Evolutionary conservation across 108 stramenopile genomes (phyloP).

Genomic region (Nitzschia sp.): DNA sequence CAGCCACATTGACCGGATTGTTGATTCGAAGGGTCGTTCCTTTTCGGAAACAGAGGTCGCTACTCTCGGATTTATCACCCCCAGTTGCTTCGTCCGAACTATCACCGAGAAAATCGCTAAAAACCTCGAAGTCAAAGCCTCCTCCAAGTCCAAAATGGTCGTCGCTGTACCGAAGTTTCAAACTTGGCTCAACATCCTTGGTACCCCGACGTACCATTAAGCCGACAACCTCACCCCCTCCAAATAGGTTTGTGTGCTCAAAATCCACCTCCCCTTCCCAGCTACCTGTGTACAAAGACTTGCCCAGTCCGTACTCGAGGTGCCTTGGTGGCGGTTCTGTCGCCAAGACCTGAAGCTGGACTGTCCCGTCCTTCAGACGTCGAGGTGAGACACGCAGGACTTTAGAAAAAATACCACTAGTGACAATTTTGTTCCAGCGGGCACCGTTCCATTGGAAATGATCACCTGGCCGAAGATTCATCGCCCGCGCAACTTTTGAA

Average conservation of each 20-base stretch:
- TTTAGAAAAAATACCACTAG: constrained; percentile 59
- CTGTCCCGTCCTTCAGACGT: constrained; percentile 53
- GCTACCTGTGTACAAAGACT: constrained; percentile 72
- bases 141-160: constrained; percentile 64
- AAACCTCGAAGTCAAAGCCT: constrained; percentile 73
- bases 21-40: constrained; percentile 47
- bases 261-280: constrained; percentile 86
- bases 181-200: constrained; percentile 51
- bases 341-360: constrained; percentile 68
- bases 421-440: constrained; percentile 47
- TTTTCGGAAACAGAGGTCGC: constrained; percentile 40
- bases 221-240: constrained; percentile 73
- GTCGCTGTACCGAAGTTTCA: constrained; percentile 46
- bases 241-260: constrained; percentile 73
- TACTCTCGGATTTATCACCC: background rate
- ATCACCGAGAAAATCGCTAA: constrained; percentile 71
- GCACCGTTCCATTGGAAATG: constrained; percentile 61
- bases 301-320: constrained; percentile 81
- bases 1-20: constrained; percentile 39
- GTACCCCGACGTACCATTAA: constrained; percentile 73
- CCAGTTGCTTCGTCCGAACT: constrained; percentile 3
- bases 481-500: constrained; percentile 56
- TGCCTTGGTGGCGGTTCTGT: constrained; percentile 76
- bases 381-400: constrained; percentile 38
- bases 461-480: constrained; percentile 56